These are phyloP conservation scores for Psidium friedrichsthalianum DNA, from an alignment of 345 rosid species.

Conservation along the genomic window DNA sequence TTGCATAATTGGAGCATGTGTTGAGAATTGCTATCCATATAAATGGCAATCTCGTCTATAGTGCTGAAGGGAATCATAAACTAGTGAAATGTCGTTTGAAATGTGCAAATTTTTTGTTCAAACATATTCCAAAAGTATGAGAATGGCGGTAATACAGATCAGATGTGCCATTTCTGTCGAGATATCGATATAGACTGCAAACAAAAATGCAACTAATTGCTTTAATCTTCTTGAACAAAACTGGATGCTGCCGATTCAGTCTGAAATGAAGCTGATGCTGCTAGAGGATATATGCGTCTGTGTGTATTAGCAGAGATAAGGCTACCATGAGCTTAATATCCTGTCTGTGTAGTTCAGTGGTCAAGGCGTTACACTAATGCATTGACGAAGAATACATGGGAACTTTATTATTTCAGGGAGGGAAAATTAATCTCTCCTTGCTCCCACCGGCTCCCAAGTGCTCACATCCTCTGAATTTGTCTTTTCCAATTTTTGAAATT, in stretches of 20 bases:
- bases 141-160: neutral
- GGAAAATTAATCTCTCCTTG: neutral
- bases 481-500: neutral
- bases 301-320: neutral
- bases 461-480: neutral
- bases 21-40: neutral
- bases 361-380: neutral
- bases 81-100: neutral
- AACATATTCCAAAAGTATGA: neutral
- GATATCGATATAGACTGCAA: neutral
- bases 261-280: neutral
- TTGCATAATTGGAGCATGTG: neutral
- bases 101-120: neutral
- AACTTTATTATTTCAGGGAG: neutral
- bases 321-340: neutral
- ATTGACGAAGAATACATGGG: neutral
- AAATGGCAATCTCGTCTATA: too few relatives aligned
- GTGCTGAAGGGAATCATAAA: too few relatives aligned
- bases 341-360: neutral
- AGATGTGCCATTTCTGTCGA: neutral
- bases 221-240: neutral
- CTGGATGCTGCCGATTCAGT: neutral
- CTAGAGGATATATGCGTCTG: neutral
- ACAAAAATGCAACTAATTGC: neutral
- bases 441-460: neutral